Evolutionary conservation across 192 early-diverging fungal species (phyloP).

Genomic region (Neocallimastix lanati): DNA sequence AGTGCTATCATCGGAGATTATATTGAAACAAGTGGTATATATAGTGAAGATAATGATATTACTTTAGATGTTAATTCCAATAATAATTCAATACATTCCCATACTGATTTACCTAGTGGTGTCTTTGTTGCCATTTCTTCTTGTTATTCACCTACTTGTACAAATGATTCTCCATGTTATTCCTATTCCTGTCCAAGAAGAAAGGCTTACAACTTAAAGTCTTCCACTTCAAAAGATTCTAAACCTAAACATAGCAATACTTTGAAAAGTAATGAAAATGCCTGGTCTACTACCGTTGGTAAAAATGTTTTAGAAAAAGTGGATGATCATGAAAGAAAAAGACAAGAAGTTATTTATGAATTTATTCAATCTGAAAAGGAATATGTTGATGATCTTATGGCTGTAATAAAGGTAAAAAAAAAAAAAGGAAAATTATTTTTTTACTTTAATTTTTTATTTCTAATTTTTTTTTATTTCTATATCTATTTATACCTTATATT

Average conservation of each 20-base stretch:
- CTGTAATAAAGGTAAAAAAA: constrained; percentile 41
- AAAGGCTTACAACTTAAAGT: constrained; percentile 8
- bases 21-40: neutral
- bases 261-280: too few species aligned
- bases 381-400: constrained; percentile 73
- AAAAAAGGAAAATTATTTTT: too few species aligned
- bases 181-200: too few species aligned
- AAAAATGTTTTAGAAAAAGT: constrained; percentile 6
- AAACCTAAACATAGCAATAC: neutral
- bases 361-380: constrained; percentile 77
- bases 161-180: constrained; percentile 64
- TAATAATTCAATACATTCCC: neutral
- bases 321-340: constrained; percentile 54
- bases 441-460: too few species aligned
- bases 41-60: constrained; percentile 2
- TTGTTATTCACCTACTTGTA: constrained; percentile 88
- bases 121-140: constrained; percentile 76
- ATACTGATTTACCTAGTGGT: constrained; percentile 38
- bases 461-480: too few species aligned
- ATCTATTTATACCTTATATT: too few species aligned
- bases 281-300: neutral
- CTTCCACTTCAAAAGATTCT: neutral
- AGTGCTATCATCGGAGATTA: neutral
- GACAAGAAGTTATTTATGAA: constrained; percentile 88
- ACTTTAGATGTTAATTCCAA: too few species aligned